These are phyloP conservation scores for Chlamydomonas sp. DNA, from an alignment of 139 green algal genomes.

Conservation along the genomic window DNA sequence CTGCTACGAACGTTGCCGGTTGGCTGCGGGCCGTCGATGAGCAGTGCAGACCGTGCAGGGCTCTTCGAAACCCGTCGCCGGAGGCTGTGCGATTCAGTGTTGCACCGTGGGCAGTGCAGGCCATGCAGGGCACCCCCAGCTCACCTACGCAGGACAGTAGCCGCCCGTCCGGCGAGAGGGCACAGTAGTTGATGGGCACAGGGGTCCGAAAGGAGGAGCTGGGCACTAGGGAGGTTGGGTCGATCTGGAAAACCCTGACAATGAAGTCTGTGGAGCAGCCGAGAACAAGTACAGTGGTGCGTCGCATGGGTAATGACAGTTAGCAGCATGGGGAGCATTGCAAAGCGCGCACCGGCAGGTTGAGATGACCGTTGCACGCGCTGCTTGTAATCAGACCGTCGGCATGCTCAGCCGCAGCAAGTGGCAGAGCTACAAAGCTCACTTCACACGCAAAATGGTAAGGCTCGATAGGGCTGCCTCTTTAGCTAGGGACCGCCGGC, in stretches of 20 bases:
- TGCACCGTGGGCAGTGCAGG: not conserved
- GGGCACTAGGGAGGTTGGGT: not conserved
- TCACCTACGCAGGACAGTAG: constrained; percentile 74
- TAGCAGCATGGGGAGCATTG: too few relatives aligned
- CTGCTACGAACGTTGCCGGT: too few relatives aligned
- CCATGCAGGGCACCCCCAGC: constrained; percentile 18
- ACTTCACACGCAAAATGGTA: not conserved
- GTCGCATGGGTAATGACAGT: too few relatives aligned
- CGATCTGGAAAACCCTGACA: constrained; percentile 19
- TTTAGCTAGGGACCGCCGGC: too few relatives aligned
- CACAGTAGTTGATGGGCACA: constrained; percentile 80
- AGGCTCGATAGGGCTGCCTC: not conserved
- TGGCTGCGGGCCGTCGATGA: too few relatives aligned
- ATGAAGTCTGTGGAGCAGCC: not conserved
- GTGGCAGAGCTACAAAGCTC: too few relatives aligned
- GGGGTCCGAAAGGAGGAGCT: constrained; percentile 44
- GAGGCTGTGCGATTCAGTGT: not conserved
- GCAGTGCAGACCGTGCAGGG: too few relatives aligned
- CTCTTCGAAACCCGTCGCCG: too few relatives aligned
- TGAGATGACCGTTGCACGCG: too few relatives aligned
- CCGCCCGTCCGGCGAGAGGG: constrained; percentile 58
- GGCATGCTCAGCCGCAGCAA: too few relatives aligned
- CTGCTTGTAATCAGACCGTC: too few relatives aligned
- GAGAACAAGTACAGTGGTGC: not conserved
- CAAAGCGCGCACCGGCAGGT: too few relatives aligned